Base-by-base conservation (phyloP, 1,284 basidiomycete genomes). In the Ustilago vetiveriae region DNA sequence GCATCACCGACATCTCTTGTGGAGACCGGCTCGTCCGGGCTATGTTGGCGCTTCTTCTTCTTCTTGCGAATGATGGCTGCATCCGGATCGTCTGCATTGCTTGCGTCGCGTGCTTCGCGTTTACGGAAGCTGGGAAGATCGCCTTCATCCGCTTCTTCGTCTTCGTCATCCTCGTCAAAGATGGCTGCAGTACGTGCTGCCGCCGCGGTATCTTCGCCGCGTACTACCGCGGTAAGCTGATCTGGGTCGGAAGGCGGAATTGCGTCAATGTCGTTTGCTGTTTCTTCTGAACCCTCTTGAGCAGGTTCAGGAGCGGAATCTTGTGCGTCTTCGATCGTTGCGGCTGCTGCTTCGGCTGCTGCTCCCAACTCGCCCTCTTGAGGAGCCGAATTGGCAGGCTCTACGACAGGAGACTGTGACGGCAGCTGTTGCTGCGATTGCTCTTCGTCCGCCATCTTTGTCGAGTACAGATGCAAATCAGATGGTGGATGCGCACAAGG, bases 41-140 rank as follows among this genome's bases (percentile, higher is more conserved):
- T 54, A 41, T 53, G 59, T 22, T 64, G 51, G 17, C 69, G 64
- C 48, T 72, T 72, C 55, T 68, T 72, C 49, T 72, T 72, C 64
- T 68, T 72, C 49, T 64, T 72, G 16, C 68, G 45, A 16, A 62
- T 26, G 19, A 64, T 48, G 3, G 58, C 43, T 29, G 54, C 58
- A 24, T 62, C 52, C 4, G 50, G 53, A 30, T 71, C 64, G 8
- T 56, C 58, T 5, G 43, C 42, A 10, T 47, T 32, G 26, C 16
- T 32, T 6, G 45, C 50, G 39, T 48, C 44, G 33, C 51, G 27
- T n/a, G 41, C 48, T 2, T 59, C 58, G 23, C 59, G 53, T 43
- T 52, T 56, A 3, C 62, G 50, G 56, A 67, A 72, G 41, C 55
- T 68, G 9, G 69, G 69, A 16, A 72, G 42, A 2, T 44, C 60